phyloP scores from a whole-genome alignment of 2,329 filamentous ascomycete genomes.

The Colletotrichum agaves region DNA sequence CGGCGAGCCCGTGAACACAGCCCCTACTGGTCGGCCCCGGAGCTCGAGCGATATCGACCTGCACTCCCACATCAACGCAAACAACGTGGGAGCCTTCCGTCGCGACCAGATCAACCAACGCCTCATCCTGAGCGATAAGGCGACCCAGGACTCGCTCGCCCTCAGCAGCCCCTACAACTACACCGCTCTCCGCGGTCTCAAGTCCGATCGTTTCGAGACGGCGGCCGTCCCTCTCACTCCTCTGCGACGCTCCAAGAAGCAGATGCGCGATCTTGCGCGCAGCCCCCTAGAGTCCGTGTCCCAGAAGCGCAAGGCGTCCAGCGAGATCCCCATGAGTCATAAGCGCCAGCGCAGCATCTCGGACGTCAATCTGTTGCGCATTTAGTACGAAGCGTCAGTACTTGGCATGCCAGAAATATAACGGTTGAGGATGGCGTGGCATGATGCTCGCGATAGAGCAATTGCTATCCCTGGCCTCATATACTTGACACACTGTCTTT shows the following conservation, averaged over 20 bases:
- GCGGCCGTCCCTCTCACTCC: conserved; percentile 77
- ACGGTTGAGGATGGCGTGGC: conserved; percentile 61
- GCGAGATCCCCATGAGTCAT: conserved; percentile 55
- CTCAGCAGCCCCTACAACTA: conserved; percentile 70
- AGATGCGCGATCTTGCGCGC: conserved; percentile 55
- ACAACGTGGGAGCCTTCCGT: conserved; percentile 83
- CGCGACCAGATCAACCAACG: conserved; percentile 72
- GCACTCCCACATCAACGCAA: conserved; percentile 70
- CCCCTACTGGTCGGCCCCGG: conserved; percentile 58
- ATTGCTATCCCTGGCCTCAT: conserved; percentile 56
- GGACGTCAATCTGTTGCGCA: conserved; percentile 61
- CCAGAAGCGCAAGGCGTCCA: conserved; percentile 67
- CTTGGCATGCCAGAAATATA: conserved; percentile 40
- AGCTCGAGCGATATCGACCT: conserved; percentile 60
- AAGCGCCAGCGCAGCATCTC: conserved; percentile 70
- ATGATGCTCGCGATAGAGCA: conserved; percentile 36
- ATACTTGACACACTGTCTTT: background rate
- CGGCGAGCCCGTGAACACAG: conserved; percentile 61
- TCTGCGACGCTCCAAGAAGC: conserved; percentile 67
- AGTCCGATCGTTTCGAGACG: conserved; percentile 72
- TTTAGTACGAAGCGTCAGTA: conserved; percentile 46
- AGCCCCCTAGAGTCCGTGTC: conserved; percentile 61
- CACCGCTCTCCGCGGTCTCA: conserved; percentile 71
- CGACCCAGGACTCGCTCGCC: conserved; percentile 70
- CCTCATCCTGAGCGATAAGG: conserved; percentile 68